A percentile compares a stretch with the other conserved stretches of the same genome.
Conservation (phyloP, 345 rosid genomes). For the Syzygium oleosum region DNA sequence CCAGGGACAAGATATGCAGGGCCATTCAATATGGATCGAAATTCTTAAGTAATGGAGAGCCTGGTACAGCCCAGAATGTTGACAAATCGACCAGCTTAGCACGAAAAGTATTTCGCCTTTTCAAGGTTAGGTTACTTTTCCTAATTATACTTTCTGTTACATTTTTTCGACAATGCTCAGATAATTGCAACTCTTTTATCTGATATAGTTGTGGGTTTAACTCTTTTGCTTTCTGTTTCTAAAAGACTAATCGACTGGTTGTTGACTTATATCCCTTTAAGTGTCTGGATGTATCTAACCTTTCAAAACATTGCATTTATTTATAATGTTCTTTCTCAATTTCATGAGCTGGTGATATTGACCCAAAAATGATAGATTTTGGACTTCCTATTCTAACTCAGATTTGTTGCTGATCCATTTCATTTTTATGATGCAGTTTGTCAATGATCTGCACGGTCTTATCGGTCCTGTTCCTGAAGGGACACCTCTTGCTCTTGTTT, state of each 20-base stretch:
- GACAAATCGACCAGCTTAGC: conserved; percentile 96
- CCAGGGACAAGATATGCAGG: conserved; percentile 98
- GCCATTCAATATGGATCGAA: conserved; percentile 97
- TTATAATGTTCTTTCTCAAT: background rate
- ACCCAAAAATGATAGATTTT: background rate
- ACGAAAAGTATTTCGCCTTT: conserved; percentile 93
- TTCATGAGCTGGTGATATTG: background rate
- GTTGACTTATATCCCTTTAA: background rate
- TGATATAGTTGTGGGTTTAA: background rate
- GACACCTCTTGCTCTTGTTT: conserved; percentile 78
- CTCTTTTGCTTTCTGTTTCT: background rate
- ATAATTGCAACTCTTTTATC: background rate
- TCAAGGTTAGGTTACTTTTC: conserved; percentile 44
- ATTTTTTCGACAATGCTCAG: background rate
- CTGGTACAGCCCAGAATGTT: conserved; percentile 94
- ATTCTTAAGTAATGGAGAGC: conserved; percentile 75
- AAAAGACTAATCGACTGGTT: background rate
- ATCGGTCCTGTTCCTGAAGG: conserved; percentile 85
- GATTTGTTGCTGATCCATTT: background rate
- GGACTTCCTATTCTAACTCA: background rate
- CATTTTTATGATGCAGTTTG: conserved; percentile 47
- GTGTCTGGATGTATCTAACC: background rate
- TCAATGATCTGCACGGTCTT: conserved; percentile 84
- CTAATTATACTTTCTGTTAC: background rate
- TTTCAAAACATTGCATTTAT: background rate